Conservation (phyloP, 495 filamentous ascomycete genomes). For the Platismatia glauca region DNA sequence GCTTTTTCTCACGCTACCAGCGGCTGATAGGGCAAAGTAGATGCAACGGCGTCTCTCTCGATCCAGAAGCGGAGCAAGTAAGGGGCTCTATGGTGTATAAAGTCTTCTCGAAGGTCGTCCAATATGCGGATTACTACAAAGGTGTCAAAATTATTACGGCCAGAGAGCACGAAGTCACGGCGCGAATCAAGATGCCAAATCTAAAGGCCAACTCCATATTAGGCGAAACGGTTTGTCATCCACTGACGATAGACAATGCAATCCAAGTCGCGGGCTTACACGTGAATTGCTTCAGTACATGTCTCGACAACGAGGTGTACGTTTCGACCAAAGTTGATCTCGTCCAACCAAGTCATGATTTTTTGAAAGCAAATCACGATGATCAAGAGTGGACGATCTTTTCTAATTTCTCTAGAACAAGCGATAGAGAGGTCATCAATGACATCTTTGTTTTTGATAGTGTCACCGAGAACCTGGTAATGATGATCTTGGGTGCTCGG, state of each 20-base stretch:
- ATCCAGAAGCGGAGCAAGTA: conserved; percentile 6
- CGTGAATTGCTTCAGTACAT: conserved; percentile 29
- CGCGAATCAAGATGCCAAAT: too few species aligned
- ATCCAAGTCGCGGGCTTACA: conserved; percentile 35
- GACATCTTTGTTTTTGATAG: conserved; percentile 33
- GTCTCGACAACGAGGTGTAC: conserved; percentile 24
- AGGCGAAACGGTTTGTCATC: conserved; percentile 14
- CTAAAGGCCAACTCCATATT: too few species aligned
- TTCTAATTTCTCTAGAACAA: conserved; percentile 7
- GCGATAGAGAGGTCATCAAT: conserved; percentile 19
- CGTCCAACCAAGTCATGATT: conserved; percentile 1
- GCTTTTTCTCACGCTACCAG: conserved; percentile 8
- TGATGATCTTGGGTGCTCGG: conserved; percentile 27
- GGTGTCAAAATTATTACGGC: conserved; percentile 29
- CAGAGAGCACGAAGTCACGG: conserved; percentile 29
- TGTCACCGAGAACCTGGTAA: conserved; percentile 17
- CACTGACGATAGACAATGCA: conserved; percentile 25
- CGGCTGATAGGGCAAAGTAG: not conserved
- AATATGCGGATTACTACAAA: conserved; percentile 32
- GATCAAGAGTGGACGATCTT: conserved; percentile 17
- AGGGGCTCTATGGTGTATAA: conserved; percentile 30
- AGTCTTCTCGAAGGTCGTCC: conserved; percentile 26
- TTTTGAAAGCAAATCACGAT: conserved; percentile 5
- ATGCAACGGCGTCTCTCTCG: conserved; percentile 5
- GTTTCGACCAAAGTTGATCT: conserved; percentile 24